A percentile compares a stretch with the other conserved stretches of the same genome.
Conservation (phyloP, 2,329 filamentous ascomycete species). For the Biscogniauxia mediterranea region DNA sequence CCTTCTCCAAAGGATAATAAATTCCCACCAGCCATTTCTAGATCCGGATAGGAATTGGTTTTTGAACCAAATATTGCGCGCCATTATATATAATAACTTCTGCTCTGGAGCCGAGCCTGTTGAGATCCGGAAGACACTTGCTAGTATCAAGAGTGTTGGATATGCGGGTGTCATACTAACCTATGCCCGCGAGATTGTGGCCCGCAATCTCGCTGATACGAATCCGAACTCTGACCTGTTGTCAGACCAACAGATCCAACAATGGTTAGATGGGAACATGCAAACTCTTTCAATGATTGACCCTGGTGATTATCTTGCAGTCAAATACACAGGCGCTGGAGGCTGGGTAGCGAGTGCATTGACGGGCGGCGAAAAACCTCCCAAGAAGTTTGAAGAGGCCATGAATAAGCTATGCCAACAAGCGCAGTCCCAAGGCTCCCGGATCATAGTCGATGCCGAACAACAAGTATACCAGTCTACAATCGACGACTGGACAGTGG, state of each 20-base stretch:
- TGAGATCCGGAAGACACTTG: background rate
- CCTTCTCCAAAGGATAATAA: background rate
- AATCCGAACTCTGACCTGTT: background rate
- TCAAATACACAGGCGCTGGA: background rate
- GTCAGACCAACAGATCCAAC: background rate
- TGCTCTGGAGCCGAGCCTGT: background rate
- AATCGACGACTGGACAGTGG: slow-evolving; percentile 33
- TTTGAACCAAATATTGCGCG: background rate
- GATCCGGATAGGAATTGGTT: background rate
- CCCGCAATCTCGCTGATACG: background rate
- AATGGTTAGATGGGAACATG: background rate
- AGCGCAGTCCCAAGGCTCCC: slow-evolving; percentile 39
- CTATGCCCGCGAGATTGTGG: background rate
- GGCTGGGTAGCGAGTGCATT: background rate
- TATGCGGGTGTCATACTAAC: background rate
- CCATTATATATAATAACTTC: background rate
- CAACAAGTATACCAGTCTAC: slow-evolving; percentile 44
- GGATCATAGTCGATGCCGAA: slow-evolving; percentile 47
- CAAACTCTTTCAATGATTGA: background rate
- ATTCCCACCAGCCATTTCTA: background rate
- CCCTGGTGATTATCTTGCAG: background rate
- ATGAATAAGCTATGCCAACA: slow-evolving; percentile 39
- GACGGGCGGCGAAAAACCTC: slow-evolving; percentile 30
- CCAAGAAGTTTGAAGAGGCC: slow-evolving; percentile 42
- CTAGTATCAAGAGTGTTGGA: background rate